Evolutionary conservation across 345 rosid species (phyloP), one percentile per base, ranked within the genome.

Genomic region (Linum trigynum): DNA sequence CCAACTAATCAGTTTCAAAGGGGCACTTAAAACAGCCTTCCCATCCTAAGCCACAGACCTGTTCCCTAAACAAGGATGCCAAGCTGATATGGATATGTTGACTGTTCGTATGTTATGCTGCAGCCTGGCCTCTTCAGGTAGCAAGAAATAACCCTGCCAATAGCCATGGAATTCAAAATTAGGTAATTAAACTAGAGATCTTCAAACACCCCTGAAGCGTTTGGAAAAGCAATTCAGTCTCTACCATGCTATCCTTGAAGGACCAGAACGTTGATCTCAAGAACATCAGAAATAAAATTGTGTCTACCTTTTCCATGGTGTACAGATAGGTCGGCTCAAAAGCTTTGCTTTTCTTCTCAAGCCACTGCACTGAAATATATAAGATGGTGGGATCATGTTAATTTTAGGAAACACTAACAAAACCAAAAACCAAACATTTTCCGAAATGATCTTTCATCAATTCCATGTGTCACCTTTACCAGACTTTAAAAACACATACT

Each of bases 231-330:
- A 39, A 41, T 17, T 12, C 42, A 36, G 12, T 7, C 15, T 35
- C 55, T 39, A 12, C 59, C 41, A 61, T 43, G 40, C 16, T 38
- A 63, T 65, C 65, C 38, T 38, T 37, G 4, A 58, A 61, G 55
- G 57, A 64, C 50, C 39, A 53, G 17, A 43, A 55, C 7, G 39
- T 15, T 48, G 53, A 35, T 23, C 36, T 3, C 14, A 40, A 36
- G 9, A 39, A 40, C 60, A 63, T 1, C 63, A 70, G 63, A 57
- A 41, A 37, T 66, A 38, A 43, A 42, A 38, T 35, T 14, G 14
- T 69, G 91, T 97, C 96, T 70, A 94, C 99, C 96, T 95, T 94
- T 71, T 94, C 97, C 85, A 81, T 84, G 45, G 96, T 87, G 79
- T 91, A 94, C 60, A 94, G 70, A 77, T 88, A 94, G 57, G 87